Evolutionary conservation across 225 moss, liverwort and hornwort species (phyloP), one percentile per base, ranked within the genome.

Genomic region (Ulota crispa): DNA sequence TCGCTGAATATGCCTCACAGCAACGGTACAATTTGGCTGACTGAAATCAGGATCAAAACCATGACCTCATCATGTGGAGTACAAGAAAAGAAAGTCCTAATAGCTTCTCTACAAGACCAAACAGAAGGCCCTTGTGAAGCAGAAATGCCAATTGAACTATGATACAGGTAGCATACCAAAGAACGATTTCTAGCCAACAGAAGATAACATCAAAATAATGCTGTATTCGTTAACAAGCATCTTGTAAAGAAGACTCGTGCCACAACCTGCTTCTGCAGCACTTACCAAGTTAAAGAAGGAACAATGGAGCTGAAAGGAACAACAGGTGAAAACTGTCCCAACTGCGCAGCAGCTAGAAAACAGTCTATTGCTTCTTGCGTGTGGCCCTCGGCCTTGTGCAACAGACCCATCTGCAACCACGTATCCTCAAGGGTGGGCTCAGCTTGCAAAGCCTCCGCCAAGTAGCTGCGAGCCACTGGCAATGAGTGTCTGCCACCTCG

Each of bases 381-480:
- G 81, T 91, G 92, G 80, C 93, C 90, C 72, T 94, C 94, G 24
- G 87, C 91, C 80, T 92, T 98, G 82, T 95, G 93, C 72, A 98
- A 78, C 84, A 98, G 86, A 26, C 95, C 97, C 87, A 98, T 91
- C 72, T 94, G 94, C 72, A 91, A 89, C 95, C 95, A 98, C 24
- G 94, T 94, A 80, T 87, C 88, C 81, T 93, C 91, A 74, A 92
- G 91, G 31, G 91, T 93, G 24, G 97, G 95, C 43, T 94, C 97
- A 45, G 93, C 91, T 75, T 93, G 94, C 70, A 98, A 85, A 66
- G 95, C 94, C 81, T 98, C 97, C 6, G 95, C 94, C 69, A 98
- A 88, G 89, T 93, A 98, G 86, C 94, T 94, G 39, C 95, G 92
- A 66, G 95, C 95, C 39, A 94, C 97, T 72, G 95, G 93, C 36